These are phyloP conservation scores for Parathielavia appendiculata DNA, from an alignment of 495 filamentous ascomycete genomes.

Conservation along the genomic window DNA sequence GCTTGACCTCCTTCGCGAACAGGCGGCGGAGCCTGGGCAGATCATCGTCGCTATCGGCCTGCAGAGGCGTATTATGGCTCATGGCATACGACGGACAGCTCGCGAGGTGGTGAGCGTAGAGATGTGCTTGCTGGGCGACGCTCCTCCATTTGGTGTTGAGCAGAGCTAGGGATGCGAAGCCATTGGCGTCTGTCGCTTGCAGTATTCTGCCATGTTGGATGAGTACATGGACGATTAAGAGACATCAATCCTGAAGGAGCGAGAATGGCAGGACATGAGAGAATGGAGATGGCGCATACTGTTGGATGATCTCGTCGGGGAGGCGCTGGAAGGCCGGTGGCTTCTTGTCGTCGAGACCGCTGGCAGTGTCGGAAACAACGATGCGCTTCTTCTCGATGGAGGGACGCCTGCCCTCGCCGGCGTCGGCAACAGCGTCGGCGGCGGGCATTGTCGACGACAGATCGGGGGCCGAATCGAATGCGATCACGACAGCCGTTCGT, in stretches of 20 bases:
- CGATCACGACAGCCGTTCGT: slow-evolving; percentile 18
- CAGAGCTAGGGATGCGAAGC: slow-evolving; percentile 78
- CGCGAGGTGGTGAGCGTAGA: slow-evolving; percentile 74
- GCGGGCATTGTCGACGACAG: slow-evolving; percentile 21
- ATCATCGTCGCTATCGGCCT: slow-evolving; percentile 44
- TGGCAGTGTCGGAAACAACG: slow-evolving; percentile 18
- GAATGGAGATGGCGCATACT: slow-evolving; percentile 33
- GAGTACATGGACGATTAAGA: slow-evolving; percentile 8
- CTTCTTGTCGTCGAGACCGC: slow-evolving; percentile 11
- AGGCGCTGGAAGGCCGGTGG: slow-evolving; percentile 40
- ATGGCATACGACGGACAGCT: slow-evolving; percentile 63
- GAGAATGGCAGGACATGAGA: slow-evolving; percentile 2
- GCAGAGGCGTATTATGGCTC: slow-evolving; percentile 42
- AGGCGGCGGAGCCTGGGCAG: slow-evolving; percentile 56
- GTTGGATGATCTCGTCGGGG: slow-evolving; percentile 48
- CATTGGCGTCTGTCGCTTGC: slow-evolving; percentile 65
- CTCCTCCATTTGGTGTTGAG: slow-evolving; percentile 72
- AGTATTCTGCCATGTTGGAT: slow-evolving; percentile 57
- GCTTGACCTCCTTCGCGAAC: slow-evolving; percentile 67
- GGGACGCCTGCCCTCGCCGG: slow-evolving; percentile 22
- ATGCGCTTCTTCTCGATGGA: slow-evolving; percentile 36
- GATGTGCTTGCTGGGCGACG: slow-evolving; percentile 61
- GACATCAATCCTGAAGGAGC: not conserved
- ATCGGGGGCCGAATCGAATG: slow-evolving; percentile 1
- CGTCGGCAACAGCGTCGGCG: slow-evolving; percentile 20